A percentile compares a stretch with the other conserved stretches of the same genome.
Conservation (phyloP, 257 asterid species). For the Fraxinus anomala region DNA sequence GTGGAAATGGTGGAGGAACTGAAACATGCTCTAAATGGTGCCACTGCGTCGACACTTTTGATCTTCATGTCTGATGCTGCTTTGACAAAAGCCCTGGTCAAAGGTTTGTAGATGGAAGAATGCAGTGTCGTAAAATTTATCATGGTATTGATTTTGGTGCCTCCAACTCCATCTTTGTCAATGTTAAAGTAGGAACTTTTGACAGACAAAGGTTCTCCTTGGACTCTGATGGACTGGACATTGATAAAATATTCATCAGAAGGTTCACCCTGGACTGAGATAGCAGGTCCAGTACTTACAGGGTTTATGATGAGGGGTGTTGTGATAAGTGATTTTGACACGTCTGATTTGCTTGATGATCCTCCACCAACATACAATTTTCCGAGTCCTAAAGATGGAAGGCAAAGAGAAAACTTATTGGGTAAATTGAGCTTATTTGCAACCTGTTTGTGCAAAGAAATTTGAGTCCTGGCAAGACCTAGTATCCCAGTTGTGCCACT, state of each 20-base stretch:
- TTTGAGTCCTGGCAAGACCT: slow-evolving; percentile 30
- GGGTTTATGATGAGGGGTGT: slow-evolving; percentile 49
- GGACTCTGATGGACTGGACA: slow-evolving; percentile 41
- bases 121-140: slow-evolving; percentile 46
- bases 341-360: neutral
- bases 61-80: slow-evolving; percentile 39
- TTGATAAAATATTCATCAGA: slow-evolving; percentile 55
- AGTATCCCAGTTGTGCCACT: slow-evolving; percentile 36
- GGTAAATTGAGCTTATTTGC: slow-evolving; percentile 19
- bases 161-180: slow-evolving; percentile 46
- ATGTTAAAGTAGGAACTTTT: slow-evolving; percentile 40
- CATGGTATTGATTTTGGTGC: slow-evolving; percentile 55
- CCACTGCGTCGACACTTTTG: slow-evolving; percentile 42
- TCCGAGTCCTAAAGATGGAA: slow-evolving; percentile 38
- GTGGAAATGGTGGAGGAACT: slow-evolving; percentile 34
- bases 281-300: slow-evolving; percentile 26
- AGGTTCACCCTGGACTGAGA: slow-evolving; percentile 24
- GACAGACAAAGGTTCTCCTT: slow-evolving; percentile 27
- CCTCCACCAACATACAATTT: slow-evolving; percentile 28
- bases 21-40: slow-evolving; percentile 56
- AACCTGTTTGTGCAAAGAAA: slow-evolving; percentile 40
- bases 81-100: slow-evolving; percentile 42
- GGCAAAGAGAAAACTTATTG: slow-evolving; percentile 37
- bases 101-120: slow-evolving; percentile 42
- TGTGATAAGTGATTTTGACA: slow-evolving; percentile 2